Evolutionary conservation across 2,329 filamentous ascomycete genomes (phyloP).

Genomic region (Ophiostoma ulmi): DNA sequence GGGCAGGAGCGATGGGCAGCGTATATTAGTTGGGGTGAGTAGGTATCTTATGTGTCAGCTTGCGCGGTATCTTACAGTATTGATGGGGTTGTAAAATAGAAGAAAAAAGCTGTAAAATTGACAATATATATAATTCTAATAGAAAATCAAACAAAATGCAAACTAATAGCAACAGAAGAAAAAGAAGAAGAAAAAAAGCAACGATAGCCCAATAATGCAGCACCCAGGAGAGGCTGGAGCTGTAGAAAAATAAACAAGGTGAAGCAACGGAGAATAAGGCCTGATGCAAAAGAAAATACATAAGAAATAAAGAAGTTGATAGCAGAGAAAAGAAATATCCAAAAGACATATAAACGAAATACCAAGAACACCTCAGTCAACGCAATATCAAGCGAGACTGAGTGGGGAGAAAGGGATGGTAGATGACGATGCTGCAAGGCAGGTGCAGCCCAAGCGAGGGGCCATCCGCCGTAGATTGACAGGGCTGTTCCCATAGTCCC

Average conservation of each 20-base stretch:
- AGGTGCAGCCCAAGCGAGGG: conserved; percentile 7
- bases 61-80: too few species aligned
- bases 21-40: background rate
- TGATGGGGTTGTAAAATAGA: too few species aligned
- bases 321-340: background rate
- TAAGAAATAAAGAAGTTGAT: background rate
- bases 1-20: background rate
- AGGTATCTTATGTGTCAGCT: too few species aligned
- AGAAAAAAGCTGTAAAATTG: background rate
- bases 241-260: background rate
- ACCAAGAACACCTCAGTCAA: background rate
- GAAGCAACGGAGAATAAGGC: background rate
- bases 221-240: background rate
- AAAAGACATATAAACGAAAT: background rate
- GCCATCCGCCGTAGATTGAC: background rate
- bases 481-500: background rate
- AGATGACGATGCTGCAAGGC: conserved; percentile 2
- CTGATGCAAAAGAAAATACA: background rate
- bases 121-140: background rate
- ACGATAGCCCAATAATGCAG: background rate
- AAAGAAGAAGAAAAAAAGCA: background rate
- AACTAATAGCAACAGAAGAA: background rate
- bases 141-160: background rate
- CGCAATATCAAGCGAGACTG: background rate
- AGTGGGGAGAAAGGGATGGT: conserved; percentile 1